Base-by-base conservation (phyloP, 164 flowering plant species). In the Nymphaea colorata region DNA sequence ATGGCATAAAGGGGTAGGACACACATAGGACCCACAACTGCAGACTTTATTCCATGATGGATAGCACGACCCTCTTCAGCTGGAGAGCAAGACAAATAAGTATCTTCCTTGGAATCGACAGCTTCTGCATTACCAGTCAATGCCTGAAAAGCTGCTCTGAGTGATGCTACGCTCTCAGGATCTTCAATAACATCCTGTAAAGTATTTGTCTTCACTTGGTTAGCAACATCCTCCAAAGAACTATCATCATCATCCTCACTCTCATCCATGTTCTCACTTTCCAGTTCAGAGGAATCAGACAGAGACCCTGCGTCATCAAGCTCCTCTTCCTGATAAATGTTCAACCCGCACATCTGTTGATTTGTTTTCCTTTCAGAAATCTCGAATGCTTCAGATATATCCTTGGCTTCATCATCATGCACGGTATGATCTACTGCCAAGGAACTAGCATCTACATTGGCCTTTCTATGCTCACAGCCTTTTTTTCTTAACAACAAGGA, bases 1-100 rank as follows among this genome's bases (percentile, higher is more conserved):
- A 90, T 90, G 47, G 98, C 96, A 82, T 90, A 95, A 68, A 95
- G 94, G 53, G 99, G 99, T 59, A 92, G 81, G 74, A 92, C 88
- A 68, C 64, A 72, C 79, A 95, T 59, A 63, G 83, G 74, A 69
- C 89, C 82, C 66, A 62, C 64, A 61, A 61, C 8, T 47, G 55
- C 7, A 47, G 55, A 47, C 41, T 61, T 61, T n/a, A n/a, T 61
- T 2, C 36, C 36, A 36, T 61, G 8, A n/a, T 61, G 3, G 16
- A 17, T n/a, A 3, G 15, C 7, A n/a, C 6, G 6, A 17, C 16
- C 16, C 16, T 61, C 41, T 8, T 7, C 16, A 36, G 17, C 41
- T n/a, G 64, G 64, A 36, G 36, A n/a, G 55, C 12, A 12, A 47
- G 55, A 47, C 12, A 12, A 12, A 6, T 6, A 12, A 47, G 12